These are phyloP conservation scores for Croton setiger DNA, from an alignment of 441 rosid species.

Conservation along the genomic window DNA sequence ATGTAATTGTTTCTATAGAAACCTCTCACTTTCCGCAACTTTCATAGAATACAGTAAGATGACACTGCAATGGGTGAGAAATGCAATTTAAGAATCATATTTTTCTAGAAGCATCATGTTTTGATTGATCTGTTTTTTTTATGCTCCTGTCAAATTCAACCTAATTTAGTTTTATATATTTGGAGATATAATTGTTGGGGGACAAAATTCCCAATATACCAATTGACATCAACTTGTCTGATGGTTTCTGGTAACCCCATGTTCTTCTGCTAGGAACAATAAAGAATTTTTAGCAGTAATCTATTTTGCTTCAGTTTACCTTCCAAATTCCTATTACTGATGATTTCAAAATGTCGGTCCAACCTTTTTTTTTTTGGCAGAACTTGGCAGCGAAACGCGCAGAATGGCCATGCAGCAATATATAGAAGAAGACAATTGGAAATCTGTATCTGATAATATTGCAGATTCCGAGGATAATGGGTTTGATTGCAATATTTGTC, in stretches of 20 bases:
- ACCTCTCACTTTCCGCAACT: too few species aligned
- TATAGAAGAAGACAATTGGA: conserved; percentile 42
- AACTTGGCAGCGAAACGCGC: conserved; percentile 14
- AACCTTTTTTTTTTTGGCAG: background rate
- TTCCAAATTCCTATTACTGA: background rate
- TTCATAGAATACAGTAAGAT: too few species aligned
- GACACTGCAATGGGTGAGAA: too few species aligned
- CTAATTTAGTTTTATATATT: background rate
- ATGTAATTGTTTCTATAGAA: too few species aligned
- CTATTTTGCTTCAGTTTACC: background rate
- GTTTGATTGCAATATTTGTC: conserved; percentile 90
- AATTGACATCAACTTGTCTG: background rate
- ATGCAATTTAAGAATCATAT: too few species aligned
- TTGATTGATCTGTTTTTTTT: too few species aligned
- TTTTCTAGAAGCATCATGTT: too few species aligned
- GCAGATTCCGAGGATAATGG: conserved; percentile 37
- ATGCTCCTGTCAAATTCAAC: background rate
- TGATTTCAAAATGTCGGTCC: background rate
- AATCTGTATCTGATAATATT: conserved; percentile 23
- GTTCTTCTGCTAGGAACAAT: background rate
- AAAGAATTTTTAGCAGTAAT: background rate
- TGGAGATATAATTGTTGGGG: background rate
- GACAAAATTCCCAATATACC: background rate
- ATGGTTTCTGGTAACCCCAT: background rate
- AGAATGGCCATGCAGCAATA: conserved; percentile 44